Percentiles rank a stretch among this genome's conserved stretches.
Conservation (phyloP, 2,329 filamentous ascomycete species). For the Sclerotiophoma versabilis region DNA sequence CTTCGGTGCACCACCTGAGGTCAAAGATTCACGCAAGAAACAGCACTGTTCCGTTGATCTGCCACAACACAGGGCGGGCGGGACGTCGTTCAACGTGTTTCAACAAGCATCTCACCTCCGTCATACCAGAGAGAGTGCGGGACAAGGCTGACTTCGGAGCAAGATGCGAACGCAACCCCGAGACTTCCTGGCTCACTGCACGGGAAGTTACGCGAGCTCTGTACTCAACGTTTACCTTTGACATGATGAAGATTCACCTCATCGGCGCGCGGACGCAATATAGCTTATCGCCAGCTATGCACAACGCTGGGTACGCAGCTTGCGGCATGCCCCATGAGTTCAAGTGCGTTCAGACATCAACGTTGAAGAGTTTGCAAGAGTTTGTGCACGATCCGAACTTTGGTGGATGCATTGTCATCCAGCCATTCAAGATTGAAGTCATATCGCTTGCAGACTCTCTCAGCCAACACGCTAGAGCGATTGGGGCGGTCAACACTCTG, state of each 20-base stretch:
- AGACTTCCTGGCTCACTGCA: constrained; percentile 64
- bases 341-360: constrained; percentile 67
- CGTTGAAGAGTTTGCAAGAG: constrained; percentile 68
- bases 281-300: constrained; percentile 79
- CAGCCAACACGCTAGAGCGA: constrained; percentile 75
- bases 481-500: constrained; percentile 78
- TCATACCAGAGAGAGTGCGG: constrained; percentile 59
- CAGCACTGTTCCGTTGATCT: constrained; percentile 62
- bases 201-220: constrained; percentile 70
- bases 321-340: constrained; percentile 75
- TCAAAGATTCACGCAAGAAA: constrained; percentile 56
- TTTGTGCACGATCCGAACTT: constrained; percentile 72
- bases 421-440: constrained; percentile 78
- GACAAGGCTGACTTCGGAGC: constrained; percentile 44
- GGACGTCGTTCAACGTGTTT: constrained; percentile 72
- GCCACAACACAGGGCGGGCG: constrained; percentile 69
- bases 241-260: constrained; percentile 75
- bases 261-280: constrained; percentile 76
- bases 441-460: constrained; percentile 70
- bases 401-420: constrained; percentile 73
- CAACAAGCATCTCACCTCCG: constrained; percentile 69
- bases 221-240: constrained; percentile 70
- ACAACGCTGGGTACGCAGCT: constrained; percentile 71
- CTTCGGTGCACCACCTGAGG: constrained; percentile 64
- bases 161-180: constrained; percentile 43